These are phyloP conservation scores for Aspergillus bertholletiae DNA, from an alignment of 495 filamentous ascomycete genomes.

Conservation along the genomic window DNA sequence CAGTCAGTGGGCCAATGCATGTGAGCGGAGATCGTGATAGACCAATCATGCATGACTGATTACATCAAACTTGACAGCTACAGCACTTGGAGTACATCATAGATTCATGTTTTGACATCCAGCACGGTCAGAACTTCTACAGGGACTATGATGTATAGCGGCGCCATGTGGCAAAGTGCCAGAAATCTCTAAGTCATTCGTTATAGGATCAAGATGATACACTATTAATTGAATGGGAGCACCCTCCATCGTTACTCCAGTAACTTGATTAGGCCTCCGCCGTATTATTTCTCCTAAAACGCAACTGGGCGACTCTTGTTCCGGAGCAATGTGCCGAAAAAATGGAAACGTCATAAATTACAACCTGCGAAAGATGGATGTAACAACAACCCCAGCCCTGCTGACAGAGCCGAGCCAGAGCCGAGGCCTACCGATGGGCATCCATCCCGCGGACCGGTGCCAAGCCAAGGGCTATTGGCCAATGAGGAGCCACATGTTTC, in stretches of 20 bases:
- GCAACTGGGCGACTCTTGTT: slow-evolving; percentile 17
- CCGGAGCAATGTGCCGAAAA: slow-evolving; percentile 25
- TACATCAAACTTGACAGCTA: slow-evolving; percentile 10
- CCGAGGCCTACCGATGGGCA: slow-evolving; percentile 53
- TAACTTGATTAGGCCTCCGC: neutral
- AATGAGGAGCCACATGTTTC: slow-evolving; percentile 32
- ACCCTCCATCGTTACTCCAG: neutral
- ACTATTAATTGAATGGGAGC: neutral
- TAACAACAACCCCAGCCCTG: slow-evolving; percentile 13
- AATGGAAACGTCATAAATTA: slow-evolving; percentile 46
- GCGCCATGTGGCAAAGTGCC: neutral
- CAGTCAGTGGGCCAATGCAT: neutral
- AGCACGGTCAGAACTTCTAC: too few relatives aligned
- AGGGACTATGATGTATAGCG: neutral
- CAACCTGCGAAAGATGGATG: slow-evolving; percentile 15
- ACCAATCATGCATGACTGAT: slow-evolving; percentile 6
- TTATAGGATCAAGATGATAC: neutral
- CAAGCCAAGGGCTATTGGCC: slow-evolving; percentile 34
- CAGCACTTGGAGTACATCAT: slow-evolving; percentile 8
- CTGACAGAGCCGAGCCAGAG: slow-evolving; percentile 33
- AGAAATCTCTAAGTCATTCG: neutral
- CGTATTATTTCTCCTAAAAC: slow-evolving; percentile 18
- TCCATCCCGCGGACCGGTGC: slow-evolving; percentile 46
- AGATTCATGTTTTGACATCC: slow-evolving; percentile 1
- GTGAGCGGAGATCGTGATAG: slow-evolving; percentile 2